Conservation (phyloP, 179 eudicot species). For the Silene noctiflora region DNA sequence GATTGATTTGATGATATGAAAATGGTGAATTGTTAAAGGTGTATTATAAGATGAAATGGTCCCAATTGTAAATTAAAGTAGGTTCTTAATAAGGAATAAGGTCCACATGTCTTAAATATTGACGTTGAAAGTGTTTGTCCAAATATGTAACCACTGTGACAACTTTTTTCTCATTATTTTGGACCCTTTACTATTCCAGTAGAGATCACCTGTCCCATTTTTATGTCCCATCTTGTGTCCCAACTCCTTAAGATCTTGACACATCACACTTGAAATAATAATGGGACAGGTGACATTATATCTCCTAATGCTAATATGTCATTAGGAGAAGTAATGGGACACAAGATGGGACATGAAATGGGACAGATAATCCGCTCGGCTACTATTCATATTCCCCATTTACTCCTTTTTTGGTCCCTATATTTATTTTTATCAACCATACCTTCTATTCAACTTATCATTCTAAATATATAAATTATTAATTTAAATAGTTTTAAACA, state of each 20-base stretch:
- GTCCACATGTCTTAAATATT: constrained; percentile 32
- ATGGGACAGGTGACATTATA: too few species aligned
- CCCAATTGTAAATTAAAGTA: constrained; percentile 16
- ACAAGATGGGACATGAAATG: too few species aligned
- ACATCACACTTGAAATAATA: too few species aligned
- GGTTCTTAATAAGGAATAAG: constrained; percentile 29
- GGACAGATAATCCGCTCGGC: too few species aligned
- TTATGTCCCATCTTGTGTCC: too few species aligned
- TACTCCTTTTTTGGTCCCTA: constrained; percentile 19
- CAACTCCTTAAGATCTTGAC: too few species aligned
- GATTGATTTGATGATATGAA: too few species aligned
- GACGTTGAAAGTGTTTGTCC: constrained; percentile 37
- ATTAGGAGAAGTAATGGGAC: too few species aligned
- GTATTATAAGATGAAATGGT: constrained; percentile 10
- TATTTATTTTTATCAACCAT: neutral
- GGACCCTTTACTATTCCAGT: constrained; percentile 21
- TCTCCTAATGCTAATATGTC: too few species aligned
- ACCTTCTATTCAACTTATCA: neutral
- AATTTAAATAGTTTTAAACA: too few species aligned
- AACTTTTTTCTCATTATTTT: neutral
- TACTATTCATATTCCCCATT: constrained; percentile 20
- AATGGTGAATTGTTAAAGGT: neutral
- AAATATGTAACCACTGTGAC: constrained; percentile 16
- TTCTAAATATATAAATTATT: too few species aligned
- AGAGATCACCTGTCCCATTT: too few species aligned